These are phyloP conservation scores for Coniosporium tulheliwenetii DNA, from an alignment of 2,329 filamentous ascomycete genomes.

Conservation along the genomic window DNA sequence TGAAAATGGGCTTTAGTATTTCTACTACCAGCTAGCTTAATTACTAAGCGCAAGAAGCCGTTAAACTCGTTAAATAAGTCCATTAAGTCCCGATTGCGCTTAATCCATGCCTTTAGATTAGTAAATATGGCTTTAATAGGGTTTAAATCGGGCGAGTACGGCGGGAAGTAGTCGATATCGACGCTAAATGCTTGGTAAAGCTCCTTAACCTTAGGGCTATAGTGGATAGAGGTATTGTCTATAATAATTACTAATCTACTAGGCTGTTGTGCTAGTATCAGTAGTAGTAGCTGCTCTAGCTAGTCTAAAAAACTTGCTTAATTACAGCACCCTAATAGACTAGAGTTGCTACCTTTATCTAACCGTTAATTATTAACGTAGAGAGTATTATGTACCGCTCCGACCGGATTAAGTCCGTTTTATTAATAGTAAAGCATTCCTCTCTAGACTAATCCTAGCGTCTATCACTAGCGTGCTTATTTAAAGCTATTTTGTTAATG, in stretches of 20 bases:
- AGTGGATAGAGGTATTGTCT: constrained; percentile 2
- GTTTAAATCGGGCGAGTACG: constrained; percentile 7
- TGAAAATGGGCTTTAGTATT: background rate
- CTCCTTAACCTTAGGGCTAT: constrained; percentile 1
- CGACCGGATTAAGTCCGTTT: no score
- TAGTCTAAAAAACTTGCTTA: no score
- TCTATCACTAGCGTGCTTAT: no score
- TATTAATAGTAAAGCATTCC: no score
- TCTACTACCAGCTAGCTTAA: background rate
- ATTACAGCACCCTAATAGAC: no score
- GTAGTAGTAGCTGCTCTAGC: no score
- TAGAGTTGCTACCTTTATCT: no score
- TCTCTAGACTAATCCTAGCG: no score
- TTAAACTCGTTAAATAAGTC: constrained; percentile 2
- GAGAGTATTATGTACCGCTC: no score
- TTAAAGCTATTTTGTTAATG: no score
- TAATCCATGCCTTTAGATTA: constrained; percentile 11
- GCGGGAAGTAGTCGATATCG: constrained; percentile 3
- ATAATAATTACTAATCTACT: background rate
- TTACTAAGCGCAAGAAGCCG: constrained; percentile 2
- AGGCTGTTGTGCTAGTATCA: no score
- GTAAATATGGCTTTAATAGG: constrained; percentile 7
- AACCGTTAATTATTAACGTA: no score
- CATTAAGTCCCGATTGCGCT: constrained; percentile 2
- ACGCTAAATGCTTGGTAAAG: constrained; percentile 4